These are phyloP conservation scores for Lasiosphaeria hispida DNA, from an alignment of 495 filamentous ascomycete genomes.

Conservation along the genomic window DNA sequence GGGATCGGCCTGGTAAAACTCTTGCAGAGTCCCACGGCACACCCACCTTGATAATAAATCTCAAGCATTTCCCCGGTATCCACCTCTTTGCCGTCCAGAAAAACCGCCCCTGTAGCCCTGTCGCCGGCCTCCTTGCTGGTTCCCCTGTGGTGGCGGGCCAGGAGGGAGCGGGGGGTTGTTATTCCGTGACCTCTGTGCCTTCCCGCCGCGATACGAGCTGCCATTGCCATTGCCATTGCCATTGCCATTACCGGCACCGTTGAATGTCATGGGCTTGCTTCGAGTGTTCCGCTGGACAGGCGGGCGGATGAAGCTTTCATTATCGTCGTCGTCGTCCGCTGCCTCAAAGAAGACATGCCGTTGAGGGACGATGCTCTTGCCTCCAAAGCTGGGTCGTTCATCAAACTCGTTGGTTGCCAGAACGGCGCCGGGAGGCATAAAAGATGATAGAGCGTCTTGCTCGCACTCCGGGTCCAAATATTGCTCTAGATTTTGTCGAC, in stretches of 20 bases:
- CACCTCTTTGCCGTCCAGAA: no score
- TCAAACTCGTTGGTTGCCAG: background rate
- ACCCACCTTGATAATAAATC: no score
- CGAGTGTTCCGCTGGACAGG: conserved; percentile 24
- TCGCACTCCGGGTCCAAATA: conserved; percentile 37
- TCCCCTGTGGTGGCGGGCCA: conserved; percentile 10
- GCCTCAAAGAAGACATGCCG: conserved; percentile 40
- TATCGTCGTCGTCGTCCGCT: conserved; percentile 42
- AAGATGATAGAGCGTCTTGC: conserved; percentile 29
- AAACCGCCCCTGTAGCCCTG: no score
- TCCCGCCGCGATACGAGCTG: no score
- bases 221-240: conserved; percentile 5
- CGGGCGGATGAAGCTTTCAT: conserved; percentile 40
- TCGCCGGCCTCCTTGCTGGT: conserved; percentile 20
- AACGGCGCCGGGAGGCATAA: background rate
- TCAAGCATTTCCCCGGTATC: no score
- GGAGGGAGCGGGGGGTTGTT: conserved; percentile 20
- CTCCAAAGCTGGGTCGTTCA: conserved; percentile 32
- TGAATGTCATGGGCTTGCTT: conserved; percentile 1
- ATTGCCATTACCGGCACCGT: background rate
- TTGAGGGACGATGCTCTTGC: conserved; percentile 36
- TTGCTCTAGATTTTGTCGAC: conserved; percentile 27
- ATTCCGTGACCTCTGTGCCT: no score
- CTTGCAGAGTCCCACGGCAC: no score
- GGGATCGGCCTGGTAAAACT: no score